Evolutionary conservation across 2,329 filamentous ascomycete species (phyloP).

Genomic region (Apiospora sp.): DNA sequence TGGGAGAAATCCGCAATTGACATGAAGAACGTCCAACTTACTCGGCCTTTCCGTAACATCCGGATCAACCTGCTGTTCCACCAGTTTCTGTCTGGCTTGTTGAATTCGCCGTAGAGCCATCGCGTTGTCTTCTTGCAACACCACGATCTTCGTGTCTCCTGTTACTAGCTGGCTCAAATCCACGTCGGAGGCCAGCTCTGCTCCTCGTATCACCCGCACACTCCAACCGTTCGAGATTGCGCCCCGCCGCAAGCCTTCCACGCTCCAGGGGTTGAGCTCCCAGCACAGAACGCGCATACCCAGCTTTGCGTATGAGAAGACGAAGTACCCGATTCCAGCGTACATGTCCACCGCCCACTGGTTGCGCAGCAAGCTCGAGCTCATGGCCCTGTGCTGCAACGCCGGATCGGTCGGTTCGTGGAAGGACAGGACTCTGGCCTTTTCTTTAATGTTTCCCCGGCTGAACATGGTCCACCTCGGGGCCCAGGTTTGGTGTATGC

Average conservation of each 20-base stretch:
- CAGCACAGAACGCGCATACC: constrained; percentile 82
- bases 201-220: constrained; percentile 59
- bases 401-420: constrained; percentile 43
- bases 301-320: constrained; percentile 79
- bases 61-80: constrained; percentile 34
- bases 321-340: constrained; percentile 93
- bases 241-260: constrained; percentile 82
- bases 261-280: constrained; percentile 89
- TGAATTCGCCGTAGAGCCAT: constrained; percentile 55
- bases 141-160: constrained; percentile 63
- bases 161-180: constrained; percentile 43
- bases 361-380: constrained; percentile 26
- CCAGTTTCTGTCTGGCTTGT: neutral
- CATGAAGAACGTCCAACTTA: constrained; percentile 56
- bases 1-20: constrained; percentile 71
- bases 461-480: constrained; percentile 95
- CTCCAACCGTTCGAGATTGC: constrained; percentile 74
- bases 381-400: constrained; percentile 27
- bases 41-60: constrained; percentile 23
- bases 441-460: constrained; percentile 89
- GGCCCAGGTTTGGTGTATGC: constrained; percentile 85
- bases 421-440: constrained; percentile 74
- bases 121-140: constrained; percentile 75
- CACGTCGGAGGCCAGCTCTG: constrained; percentile 49
- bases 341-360: constrained; percentile 80